Evolutionary conservation across 2,329 filamentous ascomycete species (phyloP), one percentile per base, ranked within the genome.

Genomic region (Cladosporium oxysporum): DNA sequence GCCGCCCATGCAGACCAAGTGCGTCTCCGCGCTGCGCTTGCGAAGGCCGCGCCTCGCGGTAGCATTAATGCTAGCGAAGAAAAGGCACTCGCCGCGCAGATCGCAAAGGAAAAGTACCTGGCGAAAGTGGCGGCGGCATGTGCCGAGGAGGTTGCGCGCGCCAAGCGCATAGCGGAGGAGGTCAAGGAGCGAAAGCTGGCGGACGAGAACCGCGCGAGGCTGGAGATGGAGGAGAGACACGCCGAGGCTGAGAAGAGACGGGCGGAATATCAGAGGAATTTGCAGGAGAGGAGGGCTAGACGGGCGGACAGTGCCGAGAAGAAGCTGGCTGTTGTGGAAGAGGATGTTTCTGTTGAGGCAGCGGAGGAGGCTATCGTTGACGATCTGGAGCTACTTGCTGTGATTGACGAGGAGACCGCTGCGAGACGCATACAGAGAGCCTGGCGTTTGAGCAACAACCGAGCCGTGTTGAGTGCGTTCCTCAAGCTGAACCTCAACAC

Each of bases 1-100:
- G 91, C 91, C 31, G 90, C 90, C 8, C 91, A 95, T 77, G 91
- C 90, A 26, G 91, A 95, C 77, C 92, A 93, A 76, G 91, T 95
- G 18, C 88, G 91, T 61, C 79, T 92, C 67, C 85, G 91, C 41
- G 91, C 91, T 52, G 91, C 91, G 11, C 77, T 91, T 66, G 90
- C 88, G 67, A 93, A 92, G 78, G 88, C 90, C 2, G 84, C 87
- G 7, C 86, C 88, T 23, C 87, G 89, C 70, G 74, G 74, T 55
- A 76, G 70, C 67, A 86, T 81, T 35, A 87, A 85, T 2, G 84
- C 88, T 64, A 91, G 88, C 53, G 91, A 94, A 76, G 91, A 93
- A 77, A 84, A 90, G 60, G 90, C 91, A 3, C 79, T 93, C 66
- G 91, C 91, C 6, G 91, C 91, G 5, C 88, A 92, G 68, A 86